These are phyloP conservation scores for Oehlia diaphana DNA, from an alignment of 192 early-diverging fungal genomes.

Conservation along the genomic window DNA sequence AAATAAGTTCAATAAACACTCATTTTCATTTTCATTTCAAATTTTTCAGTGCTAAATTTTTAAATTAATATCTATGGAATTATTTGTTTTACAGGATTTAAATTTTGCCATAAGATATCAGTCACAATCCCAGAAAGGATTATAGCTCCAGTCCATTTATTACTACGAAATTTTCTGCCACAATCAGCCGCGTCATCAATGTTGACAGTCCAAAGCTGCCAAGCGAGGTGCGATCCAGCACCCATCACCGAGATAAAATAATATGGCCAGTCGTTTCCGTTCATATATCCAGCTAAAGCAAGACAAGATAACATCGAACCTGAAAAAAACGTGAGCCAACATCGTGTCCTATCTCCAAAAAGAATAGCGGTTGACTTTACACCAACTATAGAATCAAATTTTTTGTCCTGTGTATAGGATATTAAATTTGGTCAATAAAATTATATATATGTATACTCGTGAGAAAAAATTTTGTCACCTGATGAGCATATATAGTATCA, in stretches of 20 bases:
- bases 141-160: constrained; percentile 78
- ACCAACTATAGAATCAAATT: constrained; percentile 81
- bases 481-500: constrained; percentile 97
- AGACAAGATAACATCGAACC: constrained; percentile 64
- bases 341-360: constrained; percentile 73
- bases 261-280: constrained; percentile 73
- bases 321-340: constrained; percentile 74
- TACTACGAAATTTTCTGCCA: constrained; percentile 77
- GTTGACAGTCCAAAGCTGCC: constrained; percentile 77
- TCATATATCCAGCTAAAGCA: constrained; percentile 76
- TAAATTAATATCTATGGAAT: background rate
- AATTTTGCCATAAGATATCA: constrained; percentile 48
- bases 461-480: constrained; percentile 43
- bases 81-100: background rate
- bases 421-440: background rate
- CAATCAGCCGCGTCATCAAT: constrained; percentile 66
- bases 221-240: constrained; percentile 72
- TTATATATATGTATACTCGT: background rate
- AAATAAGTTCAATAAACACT: background rate
- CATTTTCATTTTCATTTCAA: no score
- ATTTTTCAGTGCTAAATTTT: no score
- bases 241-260: constrained; percentile 72
- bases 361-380: constrained; percentile 90
- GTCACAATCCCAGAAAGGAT: constrained; percentile 70
- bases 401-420: constrained; percentile 64